These are phyloP conservation scores for Pneumocystis carinii DNA, from an alignment of 1,139 yeast species.

Conservation along the genomic window DNA sequence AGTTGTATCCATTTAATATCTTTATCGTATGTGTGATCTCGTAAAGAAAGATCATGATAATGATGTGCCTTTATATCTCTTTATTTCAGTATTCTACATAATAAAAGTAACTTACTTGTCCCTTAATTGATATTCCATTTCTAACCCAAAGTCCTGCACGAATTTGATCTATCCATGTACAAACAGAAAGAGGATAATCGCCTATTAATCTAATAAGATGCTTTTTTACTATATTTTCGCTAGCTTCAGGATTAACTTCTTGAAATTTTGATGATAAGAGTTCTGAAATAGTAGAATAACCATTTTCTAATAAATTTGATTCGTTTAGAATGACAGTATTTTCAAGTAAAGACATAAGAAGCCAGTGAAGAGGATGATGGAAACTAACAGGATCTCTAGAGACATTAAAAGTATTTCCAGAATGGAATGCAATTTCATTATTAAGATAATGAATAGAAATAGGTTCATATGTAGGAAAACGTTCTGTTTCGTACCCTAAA, in stretches of 20 bases:
- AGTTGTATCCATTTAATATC: constrained; percentile 50
- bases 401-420: constrained; percentile 24
- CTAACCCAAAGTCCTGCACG: constrained; percentile 80
- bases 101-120: constrained; percentile 30
- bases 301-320: background rate
- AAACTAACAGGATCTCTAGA: constrained; percentile 45
- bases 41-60: constrained; percentile 63
- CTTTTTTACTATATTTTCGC: background rate
- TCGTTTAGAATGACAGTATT: constrained; percentile 20
- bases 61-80: constrained; percentile 34
- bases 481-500: constrained; percentile 13
- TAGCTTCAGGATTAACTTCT: background rate
- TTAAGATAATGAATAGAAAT: constrained; percentile 19
- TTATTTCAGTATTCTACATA: background rate
- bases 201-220: background rate
- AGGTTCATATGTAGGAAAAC: background rate
- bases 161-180: constrained; percentile 62
- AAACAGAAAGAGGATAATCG: constrained; percentile 51
- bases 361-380: constrained; percentile 67
- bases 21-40: constrained; percentile 38
- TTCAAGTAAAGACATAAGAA: constrained; percentile 57
- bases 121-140: constrained; percentile 63
- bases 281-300: background rate
- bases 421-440: constrained; percentile 14
- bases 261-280: background rate